These are phyloP conservation scores for Kazachstania sp. DNA, from an alignment of 1,139 yeast species.

Conservation along the genomic window DNA sequence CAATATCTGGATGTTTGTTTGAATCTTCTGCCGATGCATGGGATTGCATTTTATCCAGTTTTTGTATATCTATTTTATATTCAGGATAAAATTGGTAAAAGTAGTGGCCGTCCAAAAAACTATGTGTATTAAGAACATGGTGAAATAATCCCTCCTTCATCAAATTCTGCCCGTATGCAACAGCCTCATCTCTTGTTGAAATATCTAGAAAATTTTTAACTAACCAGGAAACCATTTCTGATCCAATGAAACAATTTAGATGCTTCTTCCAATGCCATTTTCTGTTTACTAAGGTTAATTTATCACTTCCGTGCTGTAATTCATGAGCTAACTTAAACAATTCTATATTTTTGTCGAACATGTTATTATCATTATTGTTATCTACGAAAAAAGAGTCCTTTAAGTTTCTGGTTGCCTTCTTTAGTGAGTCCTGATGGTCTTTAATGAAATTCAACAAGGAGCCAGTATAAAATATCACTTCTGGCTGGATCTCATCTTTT, in stretches of 20 bases:
- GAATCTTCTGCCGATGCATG: conserved; percentile 1
- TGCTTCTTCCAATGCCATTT: conserved; percentile 87
- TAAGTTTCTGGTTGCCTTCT: conserved; percentile 15
- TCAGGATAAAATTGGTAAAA: conserved; percentile 68
- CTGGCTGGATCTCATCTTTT: conserved; percentile 55
- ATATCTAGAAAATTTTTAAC: conserved; percentile 72
- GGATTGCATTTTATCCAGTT: conserved; percentile 7
- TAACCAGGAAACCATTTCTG: conserved; percentile 80
- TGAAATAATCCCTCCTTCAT: conserved; percentile 64
- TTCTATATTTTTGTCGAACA: conserved; percentile 36
- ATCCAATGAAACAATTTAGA: conserved; percentile 72
- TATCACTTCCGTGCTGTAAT: conserved; percentile 52
- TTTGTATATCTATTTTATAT: conserved; percentile 31
- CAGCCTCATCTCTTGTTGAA: conserved; percentile 73
- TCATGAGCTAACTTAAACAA: conserved; percentile 51
- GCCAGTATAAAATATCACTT: conserved; percentile 82
- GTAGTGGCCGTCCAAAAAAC: conserved; percentile 85
- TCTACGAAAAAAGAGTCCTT: conserved; percentile 33
- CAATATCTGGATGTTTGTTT: background rate
- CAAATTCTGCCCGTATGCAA: conserved; percentile 63
- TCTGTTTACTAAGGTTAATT: conserved; percentile 57
- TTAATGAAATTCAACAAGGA: conserved; percentile 61
- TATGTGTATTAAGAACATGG: conserved; percentile 78
- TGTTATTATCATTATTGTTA: conserved; percentile 25
- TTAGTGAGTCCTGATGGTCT: conserved; percentile 33